Evolutionary conservation across 495 filamentous ascomycete species (phyloP), one percentile per base, ranked within the genome.

Genomic region (Jackrogersella minutella): DNA sequence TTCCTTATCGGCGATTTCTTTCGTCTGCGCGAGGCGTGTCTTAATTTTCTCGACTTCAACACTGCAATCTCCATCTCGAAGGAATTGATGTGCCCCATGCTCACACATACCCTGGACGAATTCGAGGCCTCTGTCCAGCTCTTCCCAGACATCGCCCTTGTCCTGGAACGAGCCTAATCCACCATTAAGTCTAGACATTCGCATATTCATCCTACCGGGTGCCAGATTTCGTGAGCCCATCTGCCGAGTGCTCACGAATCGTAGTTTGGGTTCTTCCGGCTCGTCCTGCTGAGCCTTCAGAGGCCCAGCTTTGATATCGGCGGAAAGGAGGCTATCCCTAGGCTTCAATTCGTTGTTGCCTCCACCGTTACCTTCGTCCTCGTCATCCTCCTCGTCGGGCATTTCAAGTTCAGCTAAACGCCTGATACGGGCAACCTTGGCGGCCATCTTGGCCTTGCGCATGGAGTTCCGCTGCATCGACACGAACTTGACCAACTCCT

Each of bases 61-160:
- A 14, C 78, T 81, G 76, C 93, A 97, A 61, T 93, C 88, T 17
- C 93, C 93, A 53, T 91, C 87, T 17, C 93, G 86, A 10, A 97
- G 82, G 58, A 96, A 91, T 72, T 95, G 91, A 74, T 94, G 93
- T 1, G 93, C 93, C 11, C 86, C 93, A 52, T 87, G 86, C 76
- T 96, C 93, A 74, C 91, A 96, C 69, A 92, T 84, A 44, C 81
- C 84, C 71, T 96, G 91, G 10, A 90, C 90, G 52, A 85, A 84
- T 70, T 97, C 92, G 49, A 97, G 80, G 1, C 86, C 84, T 71
- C 87, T 88, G 68, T 96, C 93, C 1, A 91, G 79, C 40, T 84
- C 80, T 68, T 95, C 91, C 75, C 90, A 94, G 9, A 85, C 76
- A 57, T 84, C 83, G n/a, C 71, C 68, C 34, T 67, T 64, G 13